phyloP scores from a whole-genome alignment of 495 filamentous ascomycete species.

The Acidiella bohemica region DNA sequence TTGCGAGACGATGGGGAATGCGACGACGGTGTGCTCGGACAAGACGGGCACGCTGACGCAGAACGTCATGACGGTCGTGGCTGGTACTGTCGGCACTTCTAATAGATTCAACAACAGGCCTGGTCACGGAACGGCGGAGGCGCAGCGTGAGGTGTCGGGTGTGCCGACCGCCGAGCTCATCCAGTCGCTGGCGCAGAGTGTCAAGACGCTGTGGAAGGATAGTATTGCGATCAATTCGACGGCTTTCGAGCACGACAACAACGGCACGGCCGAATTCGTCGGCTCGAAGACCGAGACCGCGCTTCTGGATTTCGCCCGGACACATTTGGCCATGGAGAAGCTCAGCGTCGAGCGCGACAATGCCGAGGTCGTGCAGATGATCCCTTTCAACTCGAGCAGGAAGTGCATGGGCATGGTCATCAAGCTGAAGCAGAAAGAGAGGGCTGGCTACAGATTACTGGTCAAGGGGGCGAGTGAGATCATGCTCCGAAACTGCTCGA shows the following conservation, averaged over 20 bases:
- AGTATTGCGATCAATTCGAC: slow-evolving; percentile 55
- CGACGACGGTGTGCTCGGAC: slow-evolving; percentile 90
- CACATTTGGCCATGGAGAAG: slow-evolving; percentile 49
- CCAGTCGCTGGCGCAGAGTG: slow-evolving; percentile 36
- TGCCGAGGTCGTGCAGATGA: slow-evolving; percentile 45
- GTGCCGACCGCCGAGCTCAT: slow-evolving; percentile 47
- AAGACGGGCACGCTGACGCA: slow-evolving; percentile 88
- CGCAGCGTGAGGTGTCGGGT: slow-evolving; percentile 26
- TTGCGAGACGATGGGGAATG: slow-evolving; percentile 98
- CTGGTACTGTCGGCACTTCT: slow-evolving; percentile 44
- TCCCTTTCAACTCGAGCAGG: slow-evolving; percentile 54
- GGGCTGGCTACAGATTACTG: slow-evolving; percentile 43
- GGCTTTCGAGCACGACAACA: slow-evolving; percentile 48
- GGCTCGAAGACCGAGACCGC: slow-evolving; percentile 66
- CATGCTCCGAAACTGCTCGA: slow-evolving; percentile 49
- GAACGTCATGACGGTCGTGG: slow-evolving; percentile 59
- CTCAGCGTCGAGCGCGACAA: slow-evolving; percentile 46
- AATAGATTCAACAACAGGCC: slow-evolving; percentile 38
- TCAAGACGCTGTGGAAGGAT: slow-evolving; percentile 42
- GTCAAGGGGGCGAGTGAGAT: slow-evolving; percentile 62
- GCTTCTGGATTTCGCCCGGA: slow-evolving; percentile 45
- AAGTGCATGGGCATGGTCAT: slow-evolving; percentile 60
- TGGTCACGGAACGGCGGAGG: slow-evolving; percentile 25
- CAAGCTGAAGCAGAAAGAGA: slow-evolving; percentile 37
- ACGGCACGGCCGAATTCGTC: slow-evolving; percentile 40